phyloP scores from a whole-genome alignment of 2,329 filamentous ascomycete species.

The Ceratocystis alfenasii region DNA sequence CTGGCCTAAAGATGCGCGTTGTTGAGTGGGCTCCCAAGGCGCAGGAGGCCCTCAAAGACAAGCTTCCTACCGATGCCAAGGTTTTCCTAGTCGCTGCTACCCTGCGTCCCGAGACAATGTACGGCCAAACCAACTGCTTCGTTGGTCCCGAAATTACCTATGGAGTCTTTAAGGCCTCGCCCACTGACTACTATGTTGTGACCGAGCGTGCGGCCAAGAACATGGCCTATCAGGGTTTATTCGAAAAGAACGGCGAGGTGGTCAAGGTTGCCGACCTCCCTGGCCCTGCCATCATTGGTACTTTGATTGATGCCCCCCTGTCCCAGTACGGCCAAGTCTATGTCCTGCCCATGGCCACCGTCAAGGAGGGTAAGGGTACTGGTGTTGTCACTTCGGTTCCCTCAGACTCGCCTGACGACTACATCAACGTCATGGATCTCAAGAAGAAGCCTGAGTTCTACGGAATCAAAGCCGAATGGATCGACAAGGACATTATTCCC shows the following conservation, averaged over 20 bases:
- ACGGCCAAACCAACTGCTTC: conserved; percentile 92
- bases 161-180: conserved; percentile 68
- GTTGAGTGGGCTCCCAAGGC: conserved; percentile 77
- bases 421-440: conserved; percentile 74
- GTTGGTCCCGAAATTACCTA: conserved; percentile 84
- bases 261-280: conserved; percentile 62
- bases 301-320: conserved; percentile 79
- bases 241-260: conserved; percentile 62
- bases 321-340: conserved; percentile 74
- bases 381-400: conserved; percentile 93
- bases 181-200: conserved; percentile 71
- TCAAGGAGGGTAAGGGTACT: conserved; percentile 86
- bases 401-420: conserved; percentile 89
- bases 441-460: conserved; percentile 95
- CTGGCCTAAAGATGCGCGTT: conserved; percentile 79
- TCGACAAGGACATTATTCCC: conserved; percentile 74
- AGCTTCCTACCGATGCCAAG: conserved; percentile 64
- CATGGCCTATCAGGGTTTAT: conserved; percentile 89
- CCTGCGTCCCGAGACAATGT: conserved; percentile 94
- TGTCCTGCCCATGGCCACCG: conserved; percentile 89
- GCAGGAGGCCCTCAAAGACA: conserved; percentile 57
- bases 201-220: conserved; percentile 82
- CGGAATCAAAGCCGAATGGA: conserved; percentile 93
- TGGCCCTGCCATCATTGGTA: conserved; percentile 73
- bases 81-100: conserved; percentile 89